Conservation (phyloP, 1,284 basidiomycete species). For the Cryptococcus maquisensis region DNA sequence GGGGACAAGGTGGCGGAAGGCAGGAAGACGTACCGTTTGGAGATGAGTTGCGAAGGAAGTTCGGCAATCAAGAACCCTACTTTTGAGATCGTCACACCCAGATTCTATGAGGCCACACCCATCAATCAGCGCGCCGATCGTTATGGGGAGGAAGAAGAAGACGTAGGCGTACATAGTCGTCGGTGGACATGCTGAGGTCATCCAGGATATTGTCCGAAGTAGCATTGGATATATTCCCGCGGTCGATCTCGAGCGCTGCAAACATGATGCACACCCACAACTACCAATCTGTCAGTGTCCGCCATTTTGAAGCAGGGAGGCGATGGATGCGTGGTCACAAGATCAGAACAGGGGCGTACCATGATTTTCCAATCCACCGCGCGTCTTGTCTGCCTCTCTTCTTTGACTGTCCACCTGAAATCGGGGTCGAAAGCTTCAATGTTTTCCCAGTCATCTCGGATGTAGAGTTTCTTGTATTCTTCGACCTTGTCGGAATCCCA, state of each 20-base stretch:
- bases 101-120: constrained; percentile 38
- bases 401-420: constrained; percentile 64
- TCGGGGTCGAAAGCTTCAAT: constrained; percentile 55
- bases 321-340: no score
- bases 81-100: constrained; percentile 60
- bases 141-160: no score
- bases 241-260: constrained; percentile 53
- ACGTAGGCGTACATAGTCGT: constrained; percentile 20
- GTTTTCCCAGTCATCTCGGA: constrained; percentile 18
- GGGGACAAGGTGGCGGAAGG: not conserved
- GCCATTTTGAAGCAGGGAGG: no score
- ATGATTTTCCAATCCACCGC: constrained; percentile 63
- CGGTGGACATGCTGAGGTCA: constrained; percentile 52
- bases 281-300: constrained; percentile 6
- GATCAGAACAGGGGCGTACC: constrained; percentile 30
- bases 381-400: constrained; percentile 60
- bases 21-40: constrained; percentile 57
- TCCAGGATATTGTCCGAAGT: constrained; percentile 65
- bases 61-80: constrained; percentile 56
- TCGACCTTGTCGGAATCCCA: constrained; percentile 53
- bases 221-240: constrained; percentile 55
- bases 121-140: not conserved
- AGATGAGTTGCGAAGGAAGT: constrained; percentile 64
- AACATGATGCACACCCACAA: constrained; percentile 54
- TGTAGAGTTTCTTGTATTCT: constrained; percentile 9